Evolutionary conservation across 345 rosid genomes (phyloP).

Genomic region (Salix udensis): DNA sequence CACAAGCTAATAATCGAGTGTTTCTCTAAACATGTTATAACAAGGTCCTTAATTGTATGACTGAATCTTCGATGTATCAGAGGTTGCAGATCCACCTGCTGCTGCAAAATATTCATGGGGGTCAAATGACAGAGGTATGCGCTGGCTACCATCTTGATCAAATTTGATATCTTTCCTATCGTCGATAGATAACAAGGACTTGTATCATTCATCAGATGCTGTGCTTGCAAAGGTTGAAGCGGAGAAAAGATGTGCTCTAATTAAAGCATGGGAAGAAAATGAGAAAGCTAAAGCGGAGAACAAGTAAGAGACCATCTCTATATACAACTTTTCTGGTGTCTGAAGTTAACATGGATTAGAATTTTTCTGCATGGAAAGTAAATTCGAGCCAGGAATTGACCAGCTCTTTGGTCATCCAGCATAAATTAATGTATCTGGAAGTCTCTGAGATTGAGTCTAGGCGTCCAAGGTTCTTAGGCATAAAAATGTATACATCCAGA

Average conservation of each 20-base stretch:
- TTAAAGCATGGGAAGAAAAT: slow-evolving; percentile 82
- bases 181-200: not conserved
- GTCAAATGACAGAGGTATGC: slow-evolving; percentile 26
- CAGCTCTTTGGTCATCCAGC: not conserved
- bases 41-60: not conserved
- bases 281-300: slow-evolving; percentile 76
- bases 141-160: slow-evolving; percentile 3
- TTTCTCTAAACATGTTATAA: not conserved
- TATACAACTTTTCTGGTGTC: not conserved
- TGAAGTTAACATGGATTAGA: not conserved
- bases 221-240: slow-evolving; percentile 47
- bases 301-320: slow-evolving; percentile 42
- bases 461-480: not conserved
- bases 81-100: slow-evolving; percentile 12
- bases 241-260: slow-evolving; percentile 59
- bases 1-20: not conserved
- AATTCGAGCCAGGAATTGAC: not conserved
- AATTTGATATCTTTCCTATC: not conserved
- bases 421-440: not conserved
- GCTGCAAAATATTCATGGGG: slow-evolving; percentile 6
- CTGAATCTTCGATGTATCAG: slow-evolving; percentile 17
- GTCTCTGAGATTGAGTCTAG: not conserved
- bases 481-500: not conserved
- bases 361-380: not conserved
- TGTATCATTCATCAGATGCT: slow-evolving; percentile 28